These are phyloP conservation scores for Albugo candida DNA, from an alignment of 352 stramenopile species.

Conservation along the genomic window DNA sequence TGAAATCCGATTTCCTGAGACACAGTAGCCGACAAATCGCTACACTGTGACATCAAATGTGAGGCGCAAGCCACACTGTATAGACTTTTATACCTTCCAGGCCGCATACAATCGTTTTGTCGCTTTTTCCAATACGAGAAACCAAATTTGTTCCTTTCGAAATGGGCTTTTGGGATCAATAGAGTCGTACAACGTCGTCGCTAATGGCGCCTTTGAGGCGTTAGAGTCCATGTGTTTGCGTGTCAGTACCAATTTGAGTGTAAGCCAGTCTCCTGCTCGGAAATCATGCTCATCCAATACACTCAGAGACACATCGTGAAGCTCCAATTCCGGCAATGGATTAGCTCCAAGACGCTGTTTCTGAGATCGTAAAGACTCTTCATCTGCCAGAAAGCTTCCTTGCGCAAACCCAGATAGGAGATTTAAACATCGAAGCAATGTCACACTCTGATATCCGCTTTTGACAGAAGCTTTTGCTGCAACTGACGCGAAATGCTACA, in stretches of 20 bases:
- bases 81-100: slow-evolving; percentile 25
- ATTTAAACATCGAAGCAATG: slow-evolving; percentile 31
- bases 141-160: slow-evolving; percentile 55
- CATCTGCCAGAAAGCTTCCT: slow-evolving; percentile 42
- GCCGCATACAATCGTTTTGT: slow-evolving; percentile 35
- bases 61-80: neutral
- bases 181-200: slow-evolving; percentile 48
- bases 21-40: slow-evolving; percentile 31
- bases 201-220: slow-evolving; percentile 22
- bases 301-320: slow-evolving; percentile 18
- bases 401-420: slow-evolving; percentile 54
- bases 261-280: slow-evolving; percentile 61
- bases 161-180: slow-evolving; percentile 44
- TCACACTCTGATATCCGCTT: slow-evolving; percentile 30
- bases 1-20: slow-evolving; percentile 35
- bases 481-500: slow-evolving; percentile 33
- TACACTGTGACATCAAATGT: slow-evolving; percentile 11
- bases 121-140: slow-evolving; percentile 39
- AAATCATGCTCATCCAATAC: slow-evolving; percentile 51
- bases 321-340: slow-evolving; percentile 10
- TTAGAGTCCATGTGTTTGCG: slow-evolving; percentile 22
- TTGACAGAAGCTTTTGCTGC: slow-evolving; percentile 46
- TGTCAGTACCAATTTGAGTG: slow-evolving; percentile 26
- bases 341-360: slow-evolving; percentile 14
- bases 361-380: slow-evolving; percentile 35